Conservation (phyloP, 2,329 filamentous ascomycete species). For the Aureobasidium sp. region DNA sequence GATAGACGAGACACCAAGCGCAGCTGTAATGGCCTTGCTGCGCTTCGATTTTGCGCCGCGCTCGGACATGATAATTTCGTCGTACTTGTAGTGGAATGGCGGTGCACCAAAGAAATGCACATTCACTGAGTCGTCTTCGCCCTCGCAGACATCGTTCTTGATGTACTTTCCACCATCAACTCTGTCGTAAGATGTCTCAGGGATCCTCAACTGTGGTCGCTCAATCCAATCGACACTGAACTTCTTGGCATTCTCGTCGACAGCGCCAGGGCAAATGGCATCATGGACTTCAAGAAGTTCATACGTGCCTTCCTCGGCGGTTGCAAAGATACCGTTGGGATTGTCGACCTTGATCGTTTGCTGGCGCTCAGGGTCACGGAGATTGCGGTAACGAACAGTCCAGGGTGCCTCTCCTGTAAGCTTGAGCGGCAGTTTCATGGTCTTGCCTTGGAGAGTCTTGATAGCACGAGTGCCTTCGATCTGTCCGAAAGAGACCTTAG, state of each 20-base stretch:
- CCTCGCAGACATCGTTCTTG: slow-evolving; percentile 85
- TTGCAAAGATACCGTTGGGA: slow-evolving; percentile 28
- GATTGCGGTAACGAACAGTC: slow-evolving; percentile 63
- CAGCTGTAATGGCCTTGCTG: slow-evolving; percentile 68
- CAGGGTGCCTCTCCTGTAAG: slow-evolving; percentile 82
- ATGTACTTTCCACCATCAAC: slow-evolving; percentile 50
- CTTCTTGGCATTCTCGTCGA: slow-evolving; percentile 64
- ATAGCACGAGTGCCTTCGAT: slow-evolving; percentile 72
- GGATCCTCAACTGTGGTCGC: slow-evolving; percentile 59
- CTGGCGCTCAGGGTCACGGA: slow-evolving; percentile 30
- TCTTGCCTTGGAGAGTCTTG: slow-evolving; percentile 68
- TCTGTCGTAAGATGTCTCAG: slow-evolving; percentile 56
- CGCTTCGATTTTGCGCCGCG: slow-evolving; percentile 59
- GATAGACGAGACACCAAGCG: slow-evolving; percentile 67
- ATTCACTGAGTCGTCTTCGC: slow-evolving; percentile 84
- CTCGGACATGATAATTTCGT: slow-evolving; percentile 64
- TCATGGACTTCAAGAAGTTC: slow-evolving; percentile 73
- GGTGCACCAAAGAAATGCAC: slow-evolving; percentile 65
- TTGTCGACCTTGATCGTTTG: slow-evolving; percentile 15
- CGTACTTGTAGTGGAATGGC: slow-evolving; percentile 77
- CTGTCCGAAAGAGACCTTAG: slow-evolving; percentile 76
- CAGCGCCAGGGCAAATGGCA: slow-evolving; percentile 69
- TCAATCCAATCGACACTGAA: slow-evolving; percentile 85
- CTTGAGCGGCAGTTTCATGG: slow-evolving; percentile 69
- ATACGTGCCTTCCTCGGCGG: slow-evolving; percentile 55